phyloP scores from a whole-genome alignment of 2,329 filamentous ascomycete genomes.

The Colletotrichum sp. region DNA sequence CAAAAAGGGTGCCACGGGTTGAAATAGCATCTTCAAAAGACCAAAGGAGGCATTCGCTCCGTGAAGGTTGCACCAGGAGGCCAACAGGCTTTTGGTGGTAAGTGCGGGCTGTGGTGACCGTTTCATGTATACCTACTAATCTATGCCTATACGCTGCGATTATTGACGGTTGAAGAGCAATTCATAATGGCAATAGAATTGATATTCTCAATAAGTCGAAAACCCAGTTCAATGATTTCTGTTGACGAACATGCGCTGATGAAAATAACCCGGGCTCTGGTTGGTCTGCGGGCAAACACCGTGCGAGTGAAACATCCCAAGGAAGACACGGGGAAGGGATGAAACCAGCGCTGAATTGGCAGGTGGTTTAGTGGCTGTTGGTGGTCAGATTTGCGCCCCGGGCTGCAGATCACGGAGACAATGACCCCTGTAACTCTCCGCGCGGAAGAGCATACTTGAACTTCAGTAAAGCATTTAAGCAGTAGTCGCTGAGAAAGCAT shows the following conservation, averaged over 20 bases:
- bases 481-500: neutral
- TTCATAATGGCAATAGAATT: too few species aligned
- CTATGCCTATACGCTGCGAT: too few species aligned
- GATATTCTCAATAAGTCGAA: neutral
- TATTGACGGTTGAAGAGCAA: fast-evolving
- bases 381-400: neutral
- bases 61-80: neutral
- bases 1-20: fast-evolving
- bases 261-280: neutral
- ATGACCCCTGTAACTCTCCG: neutral
- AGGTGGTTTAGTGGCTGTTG: neutral
- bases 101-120: neutral
- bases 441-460: neutral
- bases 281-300: neutral
- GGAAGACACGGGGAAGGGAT: neutral
- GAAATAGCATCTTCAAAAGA: neutral
- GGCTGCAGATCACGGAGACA: neutral
- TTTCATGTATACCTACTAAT: neutral
- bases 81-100: neutral
- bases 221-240: neutral
- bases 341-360: neutral
- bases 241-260: neutral
- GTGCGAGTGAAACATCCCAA: neutral
- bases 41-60: neutral
- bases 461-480: too few species aligned